Evolutionary conservation across 176 grass and related monocot species (phyloP), one percentile per base, ranked within the genome.

Genomic region (Miscanthus lutarioriparius): DNA sequence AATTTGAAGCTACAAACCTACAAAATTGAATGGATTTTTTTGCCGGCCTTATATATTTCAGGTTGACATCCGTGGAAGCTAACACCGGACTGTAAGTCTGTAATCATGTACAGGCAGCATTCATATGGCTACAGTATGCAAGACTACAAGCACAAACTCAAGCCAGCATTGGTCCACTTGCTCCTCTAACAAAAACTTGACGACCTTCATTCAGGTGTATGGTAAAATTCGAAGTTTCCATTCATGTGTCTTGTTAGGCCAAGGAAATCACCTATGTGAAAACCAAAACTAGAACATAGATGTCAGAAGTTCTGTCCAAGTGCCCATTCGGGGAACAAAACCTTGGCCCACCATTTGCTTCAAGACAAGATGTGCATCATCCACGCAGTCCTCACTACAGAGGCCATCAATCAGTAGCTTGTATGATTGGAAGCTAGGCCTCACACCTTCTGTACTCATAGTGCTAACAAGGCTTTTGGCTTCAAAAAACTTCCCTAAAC

Each of bases 271-370:
- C 13, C 0, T 4, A 54, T n/a, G 43, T 66, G 44, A 78, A 70
- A 43, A 66, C 67, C 71, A 39, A 54, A 64, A 51, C 67, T 75
- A 72, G 40, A 70, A 88, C 28, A 91, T 69, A 23, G 75, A 90
- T 84, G 71, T 84, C 19, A 94, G 43, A 65, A 98, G 84, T 70
- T 90, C 87, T 65, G 30, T 86, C 96, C 96, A 98, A 17, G 91
- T 95, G 37, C 96, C 91, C 86, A 90, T 90, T 44, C 87, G 59
- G 75, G 93, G 96, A 80, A 90, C 81, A 80, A 98, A 95, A 80
- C 89, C 91, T 67, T 94, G 96, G 30, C 85, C 63, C 23, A 95
- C 88, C 95, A 95, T 95, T 80, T 86, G 83, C 74, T 90, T 91
- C 87, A 95, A 82, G 61, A 95, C 85, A 74, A 73, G 26, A 79